These are phyloP conservation scores for Triticum aestivum DNA, from an alignment of 176 grass and related monocot genomes.

Conservation along the genomic window DNA sequence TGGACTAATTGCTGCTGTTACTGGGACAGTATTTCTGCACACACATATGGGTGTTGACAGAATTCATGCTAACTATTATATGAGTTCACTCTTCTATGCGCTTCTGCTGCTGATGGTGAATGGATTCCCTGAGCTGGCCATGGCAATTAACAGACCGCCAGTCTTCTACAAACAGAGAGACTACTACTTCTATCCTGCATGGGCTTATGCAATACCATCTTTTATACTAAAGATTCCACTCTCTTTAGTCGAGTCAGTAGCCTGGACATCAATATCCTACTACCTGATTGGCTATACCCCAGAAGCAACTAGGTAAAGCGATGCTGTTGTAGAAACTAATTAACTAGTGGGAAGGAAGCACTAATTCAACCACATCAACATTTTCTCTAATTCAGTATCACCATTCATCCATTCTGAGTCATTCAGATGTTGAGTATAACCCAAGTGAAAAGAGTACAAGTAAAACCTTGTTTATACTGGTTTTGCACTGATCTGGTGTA, in stretches of 20 bases:
- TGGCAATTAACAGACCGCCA: constrained; percentile 64
- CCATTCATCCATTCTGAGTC: background rate
- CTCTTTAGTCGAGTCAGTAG: constrained; percentile 64
- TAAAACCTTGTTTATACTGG: background rate
- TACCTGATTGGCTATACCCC: constrained; percentile 81
- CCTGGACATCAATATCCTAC: constrained; percentile 82
- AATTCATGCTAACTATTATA: constrained; percentile 61
- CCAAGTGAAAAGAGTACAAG: background rate
- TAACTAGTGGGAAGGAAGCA: background rate
- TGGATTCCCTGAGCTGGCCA: constrained; percentile 67
- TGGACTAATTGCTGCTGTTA: constrained; percentile 47
- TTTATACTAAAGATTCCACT: constrained; percentile 68
- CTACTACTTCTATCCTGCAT: constrained; percentile 75
- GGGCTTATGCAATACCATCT: constrained; percentile 81
- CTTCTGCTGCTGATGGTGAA: constrained; percentile 66
- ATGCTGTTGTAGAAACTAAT: background rate
- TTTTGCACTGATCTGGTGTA: background rate
- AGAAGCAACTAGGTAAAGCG: constrained; percentile 61
- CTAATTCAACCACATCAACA: background rate
- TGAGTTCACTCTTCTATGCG: constrained; percentile 80
- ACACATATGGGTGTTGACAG: constrained; percentile 55
- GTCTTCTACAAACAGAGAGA: constrained; percentile 87
- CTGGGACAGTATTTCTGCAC: constrained; percentile 63
- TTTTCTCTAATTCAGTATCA: background rate
- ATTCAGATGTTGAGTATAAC: background rate